phyloP scores from a whole-genome alignment of 2,329 filamentous ascomycete genomes.

The Diaporthe citrichinensis region DNA sequence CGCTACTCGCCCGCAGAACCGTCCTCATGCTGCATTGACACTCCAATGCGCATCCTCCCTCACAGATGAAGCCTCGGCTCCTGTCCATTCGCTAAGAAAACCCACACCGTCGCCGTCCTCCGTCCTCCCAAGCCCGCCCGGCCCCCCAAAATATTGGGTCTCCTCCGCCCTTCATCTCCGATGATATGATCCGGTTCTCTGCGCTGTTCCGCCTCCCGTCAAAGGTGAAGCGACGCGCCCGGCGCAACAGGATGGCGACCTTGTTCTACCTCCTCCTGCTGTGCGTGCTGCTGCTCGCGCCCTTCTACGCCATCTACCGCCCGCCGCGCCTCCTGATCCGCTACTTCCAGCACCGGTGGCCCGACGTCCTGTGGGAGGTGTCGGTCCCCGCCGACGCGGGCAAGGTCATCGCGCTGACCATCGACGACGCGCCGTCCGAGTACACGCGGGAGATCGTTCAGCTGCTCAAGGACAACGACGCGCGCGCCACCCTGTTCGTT shows the following conservation, averaged over 20 bases:
- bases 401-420: conserved; percentile 84
- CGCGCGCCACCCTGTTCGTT: conserved; percentile 88
- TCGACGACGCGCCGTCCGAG: conserved; percentile 86
- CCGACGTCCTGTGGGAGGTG: conserved; percentile 84
- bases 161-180: not conserved
- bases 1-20: not conserved
- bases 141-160: not conserved
- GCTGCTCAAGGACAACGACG: conserved; percentile 75
- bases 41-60: conserved; percentile 26
- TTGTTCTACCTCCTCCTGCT: conserved; percentile 60
- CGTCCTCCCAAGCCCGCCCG: not conserved
- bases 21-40: conserved; percentile 25
- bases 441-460: conserved; percentile 80
- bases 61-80: conserved; percentile 39
- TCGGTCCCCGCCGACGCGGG: conserved; percentile 58
- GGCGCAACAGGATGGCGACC: conserved; percentile 71
- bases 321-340: conserved; percentile 80
- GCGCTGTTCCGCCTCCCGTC: conserved; percentile 68
- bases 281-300: conserved; percentile 52
- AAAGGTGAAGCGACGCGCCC: conserved; percentile 69
- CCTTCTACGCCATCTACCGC: conserved; percentile 83
- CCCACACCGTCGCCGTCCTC: not conserved
- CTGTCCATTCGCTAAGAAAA: conserved; percentile 16
- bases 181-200: conserved; percentile 49
- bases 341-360: conserved; percentile 79